phyloP scores from a whole-genome alignment of 1,284 basidiomycete species.

The Ustilago trichophora region DNA sequence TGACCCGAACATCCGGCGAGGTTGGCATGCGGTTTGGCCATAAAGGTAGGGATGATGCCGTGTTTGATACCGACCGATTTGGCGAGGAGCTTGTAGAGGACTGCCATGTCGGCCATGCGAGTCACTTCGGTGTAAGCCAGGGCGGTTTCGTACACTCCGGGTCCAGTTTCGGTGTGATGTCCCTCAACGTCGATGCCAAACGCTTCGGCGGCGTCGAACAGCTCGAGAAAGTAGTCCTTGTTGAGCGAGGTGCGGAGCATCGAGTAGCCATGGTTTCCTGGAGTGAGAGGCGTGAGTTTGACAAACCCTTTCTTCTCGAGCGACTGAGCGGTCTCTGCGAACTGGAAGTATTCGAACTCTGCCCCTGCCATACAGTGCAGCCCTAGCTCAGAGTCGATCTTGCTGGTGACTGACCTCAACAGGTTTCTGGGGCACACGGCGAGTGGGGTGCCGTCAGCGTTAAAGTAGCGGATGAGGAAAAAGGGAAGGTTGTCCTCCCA shows the following conservation, averaged over 20 bases:
- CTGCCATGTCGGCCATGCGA: slow-evolving; percentile 92
- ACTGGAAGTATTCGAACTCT: slow-evolving; percentile 98
- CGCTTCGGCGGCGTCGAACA: slow-evolving; percentile 79
- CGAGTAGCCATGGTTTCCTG: slow-evolving; percentile 74
- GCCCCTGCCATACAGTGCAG: slow-evolving; percentile 74
- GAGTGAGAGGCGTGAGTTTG: slow-evolving; percentile 80
- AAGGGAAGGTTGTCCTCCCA: slow-evolving; percentile 93
- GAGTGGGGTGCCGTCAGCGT: slow-evolving; percentile 72
- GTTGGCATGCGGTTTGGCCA: slow-evolving; percentile 90
- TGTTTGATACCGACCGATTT: slow-evolving; percentile 91
- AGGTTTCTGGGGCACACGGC: slow-evolving; percentile 84
- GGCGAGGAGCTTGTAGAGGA: slow-evolving; percentile 89
- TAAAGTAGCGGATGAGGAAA: slow-evolving; percentile 89
- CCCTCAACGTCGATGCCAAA: slow-evolving; percentile 89
- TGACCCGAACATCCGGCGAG: slow-evolving; percentile 72
- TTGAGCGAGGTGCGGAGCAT: slow-evolving; percentile 71
- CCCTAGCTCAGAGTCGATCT: slow-evolving; percentile 55
- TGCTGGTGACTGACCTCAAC: slow-evolving; percentile 73
- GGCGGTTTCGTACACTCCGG: slow-evolving; percentile 87
- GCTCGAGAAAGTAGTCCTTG: slow-evolving; percentile 85
- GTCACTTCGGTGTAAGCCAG: slow-evolving; percentile 84
- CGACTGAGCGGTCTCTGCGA: slow-evolving; percentile 80
- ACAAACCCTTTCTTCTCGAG: slow-evolving; percentile 81
- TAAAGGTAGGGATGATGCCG: slow-evolving; percentile 90
- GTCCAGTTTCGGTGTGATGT: slow-evolving; percentile 94